Conservation (phyloP, 1,139 yeast genomes). For the Protomyces pachydermus region DNA sequence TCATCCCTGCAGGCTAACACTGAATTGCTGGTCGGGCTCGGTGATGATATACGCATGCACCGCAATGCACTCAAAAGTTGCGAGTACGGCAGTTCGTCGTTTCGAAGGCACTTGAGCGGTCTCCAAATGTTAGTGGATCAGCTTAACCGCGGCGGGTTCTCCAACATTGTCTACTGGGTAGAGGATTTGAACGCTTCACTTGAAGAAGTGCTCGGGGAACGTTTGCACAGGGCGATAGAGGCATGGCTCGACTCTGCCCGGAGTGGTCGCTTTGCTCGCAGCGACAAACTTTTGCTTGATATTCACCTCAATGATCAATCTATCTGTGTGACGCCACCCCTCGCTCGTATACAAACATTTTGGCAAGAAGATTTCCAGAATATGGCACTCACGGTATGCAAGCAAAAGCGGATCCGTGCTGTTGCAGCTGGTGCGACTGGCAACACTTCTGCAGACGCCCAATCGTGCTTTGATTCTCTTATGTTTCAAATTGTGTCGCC, state of each 20-base stretch:
- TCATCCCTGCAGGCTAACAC: constrained; percentile 42
- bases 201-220: constrained; percentile 39
- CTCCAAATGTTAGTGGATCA: constrained; percentile 47
- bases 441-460: background rate
- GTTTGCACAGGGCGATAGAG: constrained; percentile 37
- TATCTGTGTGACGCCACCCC: constrained; percentile 45
- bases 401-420: constrained; percentile 36
- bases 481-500: background rate
- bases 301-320: constrained; percentile 46
- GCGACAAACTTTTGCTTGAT: constrained; percentile 38
- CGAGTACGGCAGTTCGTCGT: constrained; percentile 35
- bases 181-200: constrained; percentile 45
- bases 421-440: constrained; percentile 38
- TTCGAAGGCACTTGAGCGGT: constrained; percentile 15
- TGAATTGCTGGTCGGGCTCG: constrained; percentile 35
- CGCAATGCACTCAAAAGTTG: constrained; percentile 40
- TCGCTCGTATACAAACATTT: constrained; percentile 40
- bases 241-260: constrained; percentile 34
- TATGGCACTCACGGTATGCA: constrained; percentile 11
- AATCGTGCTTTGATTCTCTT: background rate
- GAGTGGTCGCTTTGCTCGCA: background rate
- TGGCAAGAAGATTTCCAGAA: constrained; percentile 34
- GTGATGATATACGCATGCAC: constrained; percentile 33
- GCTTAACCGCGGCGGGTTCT: constrained; percentile 45
- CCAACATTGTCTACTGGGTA: constrained; percentile 44